Evolutionary conservation across 2,329 filamentous ascomycete species (phyloP).

Genomic region (Pseudogymnoascus sp.): DNA sequence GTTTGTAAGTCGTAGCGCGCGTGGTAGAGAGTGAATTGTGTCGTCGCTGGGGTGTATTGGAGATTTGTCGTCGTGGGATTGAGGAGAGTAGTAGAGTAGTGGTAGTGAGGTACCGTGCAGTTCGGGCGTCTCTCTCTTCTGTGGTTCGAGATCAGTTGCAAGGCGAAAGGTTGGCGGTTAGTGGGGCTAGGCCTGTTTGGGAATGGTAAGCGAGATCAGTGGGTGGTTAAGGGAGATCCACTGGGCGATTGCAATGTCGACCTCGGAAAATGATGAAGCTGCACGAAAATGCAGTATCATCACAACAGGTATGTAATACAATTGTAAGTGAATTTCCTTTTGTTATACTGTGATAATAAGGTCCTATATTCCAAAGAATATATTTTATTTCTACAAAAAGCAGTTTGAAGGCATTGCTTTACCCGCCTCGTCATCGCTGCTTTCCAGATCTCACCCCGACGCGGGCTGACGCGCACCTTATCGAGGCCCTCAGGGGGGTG

Average conservation of each 20-base stretch:
- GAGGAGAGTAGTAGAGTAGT: neutral
- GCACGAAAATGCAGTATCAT: neutral
- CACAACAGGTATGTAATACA: neutral
- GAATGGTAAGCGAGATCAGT: neutral
- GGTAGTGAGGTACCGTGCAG: neutral
- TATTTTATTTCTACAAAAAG: neutral
- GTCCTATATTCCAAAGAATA: neutral
- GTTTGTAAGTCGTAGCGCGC: neutral
- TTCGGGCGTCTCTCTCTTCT: neutral
- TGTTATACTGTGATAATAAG: neutral
- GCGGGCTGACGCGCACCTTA: neutral
- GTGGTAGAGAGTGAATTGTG: neutral
- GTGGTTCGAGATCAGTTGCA: neutral
- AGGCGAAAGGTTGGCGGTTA: neutral
- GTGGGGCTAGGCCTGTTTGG: neutral
- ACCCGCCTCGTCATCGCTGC: neutral
- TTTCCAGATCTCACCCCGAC: neutral
- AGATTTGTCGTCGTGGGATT: neutral
- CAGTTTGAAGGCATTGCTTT: neutral
- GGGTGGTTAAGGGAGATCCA: neutral
- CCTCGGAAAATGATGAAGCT: neutral
- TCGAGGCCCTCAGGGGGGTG: neutral
- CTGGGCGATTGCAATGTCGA: neutral
- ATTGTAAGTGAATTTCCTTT: neutral
- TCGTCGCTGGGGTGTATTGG: neutral